These are phyloP conservation scores for Fusarium ramigenum DNA, from an alignment of 2,329 filamentous ascomycete species.

Conservation along the genomic window DNA sequence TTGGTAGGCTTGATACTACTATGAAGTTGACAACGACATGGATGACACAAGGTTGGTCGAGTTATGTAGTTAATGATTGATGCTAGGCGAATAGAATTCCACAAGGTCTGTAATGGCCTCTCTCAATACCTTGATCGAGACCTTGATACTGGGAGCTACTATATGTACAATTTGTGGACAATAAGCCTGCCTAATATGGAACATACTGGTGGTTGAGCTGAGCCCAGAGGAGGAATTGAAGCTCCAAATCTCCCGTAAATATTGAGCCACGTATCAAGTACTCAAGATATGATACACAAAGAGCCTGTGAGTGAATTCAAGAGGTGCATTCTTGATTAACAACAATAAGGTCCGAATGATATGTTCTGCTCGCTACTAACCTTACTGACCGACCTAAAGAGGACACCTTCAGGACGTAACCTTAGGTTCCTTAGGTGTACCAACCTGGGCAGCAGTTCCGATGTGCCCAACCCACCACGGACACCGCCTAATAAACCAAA, in stretches of 20 bases:
- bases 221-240: not conserved
- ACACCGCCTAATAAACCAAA: constrained; percentile 15
- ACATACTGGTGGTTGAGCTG: not conserved
- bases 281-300: not conserved
- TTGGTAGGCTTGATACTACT: not conserved
- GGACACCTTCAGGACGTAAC: not conserved
- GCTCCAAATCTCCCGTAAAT: not conserved
- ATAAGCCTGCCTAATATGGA: not conserved
- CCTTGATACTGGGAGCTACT: not conserved
- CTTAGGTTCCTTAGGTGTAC: not conserved
- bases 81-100: not conserved
- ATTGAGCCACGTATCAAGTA: not conserved
- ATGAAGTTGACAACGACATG: constrained; percentile 10
- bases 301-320: too few relatives aligned
- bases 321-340: not conserved
- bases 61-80: constrained; percentile 15
- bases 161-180: not conserved
- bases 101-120: not conserved
- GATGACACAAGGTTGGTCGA: not conserved
- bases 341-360: not conserved
- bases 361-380: not conserved
- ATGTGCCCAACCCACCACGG: constrained; percentile 14
- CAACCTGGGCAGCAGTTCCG: not conserved
- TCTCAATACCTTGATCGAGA: not conserved
- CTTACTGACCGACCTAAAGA: not conserved